Conservation (phyloP, 2,329 filamentous ascomycete species). For the Ceratocystis cubensis region DNA sequence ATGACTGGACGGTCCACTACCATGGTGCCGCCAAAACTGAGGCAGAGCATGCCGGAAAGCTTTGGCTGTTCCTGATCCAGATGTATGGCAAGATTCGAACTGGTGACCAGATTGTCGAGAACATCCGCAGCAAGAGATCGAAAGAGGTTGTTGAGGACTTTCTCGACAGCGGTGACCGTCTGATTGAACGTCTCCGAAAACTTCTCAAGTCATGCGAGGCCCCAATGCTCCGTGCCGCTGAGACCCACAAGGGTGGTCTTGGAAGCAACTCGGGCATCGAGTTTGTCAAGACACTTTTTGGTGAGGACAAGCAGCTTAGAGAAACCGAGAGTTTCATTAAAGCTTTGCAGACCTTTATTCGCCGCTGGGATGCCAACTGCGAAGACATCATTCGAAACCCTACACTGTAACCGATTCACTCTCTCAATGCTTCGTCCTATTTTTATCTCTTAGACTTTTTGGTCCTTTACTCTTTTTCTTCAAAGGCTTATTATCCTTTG, state of each 20-base stretch:
- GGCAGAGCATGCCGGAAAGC: slow-evolving; percentile 79
- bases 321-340: slow-evolving; percentile 90
- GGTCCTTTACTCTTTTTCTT: slow-evolving; percentile 7
- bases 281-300: slow-evolving; percentile 93
- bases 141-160: slow-evolving; percentile 80
- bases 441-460: neutral
- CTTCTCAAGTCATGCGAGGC: slow-evolving; percentile 84
- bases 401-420: slow-evolving; percentile 34
- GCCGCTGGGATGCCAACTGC: slow-evolving; percentile 92
- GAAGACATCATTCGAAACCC: slow-evolving; percentile 66
- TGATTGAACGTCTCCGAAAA: slow-evolving; percentile 73
- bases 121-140: slow-evolving; percentile 60
- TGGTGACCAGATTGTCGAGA: slow-evolving; percentile 62
- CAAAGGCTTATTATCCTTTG: neutral
- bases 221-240: slow-evolving; percentile 86
- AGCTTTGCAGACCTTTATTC: slow-evolving; percentile 73
- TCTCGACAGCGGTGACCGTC: slow-evolving; percentile 72
- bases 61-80: slow-evolving; percentile 92
- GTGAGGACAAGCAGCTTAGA: slow-evolving; percentile 76
- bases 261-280: slow-evolving; percentile 87
- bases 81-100: slow-evolving; percentile 88
- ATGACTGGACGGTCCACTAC: slow-evolving; percentile 95
- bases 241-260: slow-evolving; percentile 60
- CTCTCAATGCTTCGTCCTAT: slow-evolving; percentile 10
- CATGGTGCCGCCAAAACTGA: slow-evolving; percentile 72